Percentiles rank a stretch among this genome's conserved stretches.
These are phyloP conservation scores for Aphanomyces euteiches DNA, from an alignment of 352 stramenopile species.

Conservation along the genomic window DNA sequence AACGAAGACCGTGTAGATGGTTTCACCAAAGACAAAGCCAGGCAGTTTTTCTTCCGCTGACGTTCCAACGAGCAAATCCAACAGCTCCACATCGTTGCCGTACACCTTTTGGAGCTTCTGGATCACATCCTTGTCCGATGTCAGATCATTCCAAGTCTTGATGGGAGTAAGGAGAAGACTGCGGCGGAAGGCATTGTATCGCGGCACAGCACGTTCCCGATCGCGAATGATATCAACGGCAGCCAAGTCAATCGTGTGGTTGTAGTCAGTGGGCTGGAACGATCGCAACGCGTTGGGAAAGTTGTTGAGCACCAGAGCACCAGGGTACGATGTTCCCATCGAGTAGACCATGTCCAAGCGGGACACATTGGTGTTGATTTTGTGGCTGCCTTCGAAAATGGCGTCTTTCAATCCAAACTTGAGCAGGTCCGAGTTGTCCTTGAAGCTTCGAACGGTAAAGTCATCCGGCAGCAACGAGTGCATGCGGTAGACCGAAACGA, in stretches of 20 bases:
- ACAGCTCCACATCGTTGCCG: background rate
- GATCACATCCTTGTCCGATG: background rate
- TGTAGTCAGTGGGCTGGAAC: background rate
- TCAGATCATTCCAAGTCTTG: background rate
- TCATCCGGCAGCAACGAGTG: background rate
- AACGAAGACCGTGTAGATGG: background rate
- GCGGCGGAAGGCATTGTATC: background rate
- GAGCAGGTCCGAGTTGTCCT: background rate
- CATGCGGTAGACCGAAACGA: background rate
- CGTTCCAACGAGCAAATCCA: background rate
- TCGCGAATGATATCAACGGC: constrained; percentile 4
- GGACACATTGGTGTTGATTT: background rate
- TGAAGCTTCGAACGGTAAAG: background rate
- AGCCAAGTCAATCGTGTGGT: background rate
- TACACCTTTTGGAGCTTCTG: background rate
- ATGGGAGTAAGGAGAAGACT: background rate
- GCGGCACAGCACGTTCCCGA: background rate
- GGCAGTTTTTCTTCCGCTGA: background rate
- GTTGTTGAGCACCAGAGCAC: background rate
- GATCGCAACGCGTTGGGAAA: background rate
- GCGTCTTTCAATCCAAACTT: background rate
- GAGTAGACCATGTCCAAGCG: background rate
- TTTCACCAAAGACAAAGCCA: constrained; percentile 6
- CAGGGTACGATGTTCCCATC: background rate
- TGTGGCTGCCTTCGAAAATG: background rate